Percentiles rank a stretch among this genome's conserved stretches.
Conservation (phyloP, 805 yeast genomes). For the Monosporozyma siamensis region DNA sequence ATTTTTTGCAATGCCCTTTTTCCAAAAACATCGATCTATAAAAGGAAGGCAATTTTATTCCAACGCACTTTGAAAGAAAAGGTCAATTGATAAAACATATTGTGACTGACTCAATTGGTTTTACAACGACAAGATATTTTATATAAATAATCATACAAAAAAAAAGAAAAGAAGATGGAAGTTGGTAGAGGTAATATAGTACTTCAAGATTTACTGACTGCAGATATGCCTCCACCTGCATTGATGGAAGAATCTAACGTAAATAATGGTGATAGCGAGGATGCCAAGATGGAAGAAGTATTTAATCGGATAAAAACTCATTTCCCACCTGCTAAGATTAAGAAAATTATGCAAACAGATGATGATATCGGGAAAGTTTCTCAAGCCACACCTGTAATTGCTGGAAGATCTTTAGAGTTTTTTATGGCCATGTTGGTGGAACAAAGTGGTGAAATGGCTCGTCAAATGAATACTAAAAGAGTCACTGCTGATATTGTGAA, state of each 20-base stretch:
- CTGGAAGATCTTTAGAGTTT: slow-evolving; percentile 87
- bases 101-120: background rate
- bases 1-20: too few species aligned
- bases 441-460: slow-evolving; percentile 71
- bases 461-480: slow-evolving; percentile 62
- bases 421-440: slow-evolving; percentile 86
- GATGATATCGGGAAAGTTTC: slow-evolving; percentile 98
- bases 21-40: too few species aligned
- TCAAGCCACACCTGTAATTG: slow-evolving; percentile 97
- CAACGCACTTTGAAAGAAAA: too few species aligned
- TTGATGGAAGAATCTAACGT: background rate
- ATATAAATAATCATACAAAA: background rate
- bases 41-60: too few species aligned
- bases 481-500: slow-evolving; percentile 77
- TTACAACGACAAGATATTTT: too few species aligned
- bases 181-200: slow-evolving; percentile 3
- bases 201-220: slow-evolving; percentile 1
- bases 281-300: slow-evolving; percentile 12
- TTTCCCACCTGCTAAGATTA: slow-evolving; percentile 88
- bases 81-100: too few species aligned
- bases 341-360: slow-evolving; percentile 94
- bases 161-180: too few species aligned
- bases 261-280: background rate
- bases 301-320: slow-evolving; percentile 56
- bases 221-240: slow-evolving; percentile 2